Evolutionary conservation across 805 yeast genomes (phyloP).

Genomic region (Metschnikowia dekortorum): DNA sequence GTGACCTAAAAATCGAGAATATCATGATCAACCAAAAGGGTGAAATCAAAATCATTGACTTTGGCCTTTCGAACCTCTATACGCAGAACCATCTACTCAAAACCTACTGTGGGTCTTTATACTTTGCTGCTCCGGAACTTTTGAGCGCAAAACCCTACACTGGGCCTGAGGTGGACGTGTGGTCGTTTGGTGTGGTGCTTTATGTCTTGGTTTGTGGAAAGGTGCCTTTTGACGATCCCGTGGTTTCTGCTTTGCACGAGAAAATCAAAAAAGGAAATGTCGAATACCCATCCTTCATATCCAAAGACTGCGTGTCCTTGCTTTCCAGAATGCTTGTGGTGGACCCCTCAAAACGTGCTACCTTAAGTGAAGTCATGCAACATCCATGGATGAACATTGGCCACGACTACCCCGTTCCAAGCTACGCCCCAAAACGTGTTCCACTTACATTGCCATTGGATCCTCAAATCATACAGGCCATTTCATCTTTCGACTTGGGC

Average conservation of each 20-base stretch:
- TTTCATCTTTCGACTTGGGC: constrained; percentile 77
- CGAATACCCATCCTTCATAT: constrained; percentile 80
- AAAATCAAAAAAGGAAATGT: constrained; percentile 90
- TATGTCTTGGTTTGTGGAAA: constrained; percentile 96
- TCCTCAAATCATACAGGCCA: constrained; percentile 61
- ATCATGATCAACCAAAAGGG: constrained; percentile 92
- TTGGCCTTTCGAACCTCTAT: constrained; percentile 88
- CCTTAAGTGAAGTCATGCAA: constrained; percentile 67
- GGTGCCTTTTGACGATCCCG: constrained; percentile 96
- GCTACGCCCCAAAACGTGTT: constrained; percentile 68
- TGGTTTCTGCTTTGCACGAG: constrained; percentile 86
- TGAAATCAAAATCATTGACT: constrained; percentile 92
- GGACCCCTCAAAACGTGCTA: constrained; percentile 76
- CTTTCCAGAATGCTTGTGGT: constrained; percentile 89
- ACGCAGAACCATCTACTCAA: constrained; percentile 67
- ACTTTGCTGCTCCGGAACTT: constrained; percentile 98
- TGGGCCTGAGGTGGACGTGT: constrained; percentile 97
- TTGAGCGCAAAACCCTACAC: constrained; percentile 86
- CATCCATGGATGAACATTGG: constrained; percentile 97
- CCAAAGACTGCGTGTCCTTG: constrained; percentile 75
- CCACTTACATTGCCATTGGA: constrained; percentile 74
- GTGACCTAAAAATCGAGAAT: constrained; percentile 94
- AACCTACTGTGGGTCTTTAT: constrained; percentile 95
- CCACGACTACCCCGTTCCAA: constrained; percentile 65
- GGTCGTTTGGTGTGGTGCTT: constrained; percentile 97